phyloP scores from a whole-genome alignment of 148 eudicot species.

The Fagopyrum homotropicum region DNA sequence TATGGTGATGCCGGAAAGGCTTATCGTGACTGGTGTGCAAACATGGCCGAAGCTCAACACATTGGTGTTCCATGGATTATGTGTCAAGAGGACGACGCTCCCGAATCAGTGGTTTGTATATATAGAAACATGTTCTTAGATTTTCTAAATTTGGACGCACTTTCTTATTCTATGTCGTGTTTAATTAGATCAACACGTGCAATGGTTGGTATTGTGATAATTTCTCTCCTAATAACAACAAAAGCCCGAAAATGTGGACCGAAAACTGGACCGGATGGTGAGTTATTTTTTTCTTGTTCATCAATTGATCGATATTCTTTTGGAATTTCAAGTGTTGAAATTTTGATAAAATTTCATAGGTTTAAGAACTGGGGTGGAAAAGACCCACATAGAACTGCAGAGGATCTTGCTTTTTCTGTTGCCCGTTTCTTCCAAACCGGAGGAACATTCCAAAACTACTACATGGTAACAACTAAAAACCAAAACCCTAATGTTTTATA shows the following conservation, averaged over 20 bases:
- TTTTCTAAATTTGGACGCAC: background rate
- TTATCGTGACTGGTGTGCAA: conserved; percentile 8
- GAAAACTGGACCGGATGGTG: conserved; percentile 69
- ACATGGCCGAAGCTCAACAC: conserved; percentile 10
- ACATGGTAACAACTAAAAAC: background rate
- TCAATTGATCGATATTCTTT: no score
- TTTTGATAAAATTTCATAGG: conserved; percentile 9
- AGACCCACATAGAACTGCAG: conserved; percentile 31
- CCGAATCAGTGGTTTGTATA: conserved; percentile 31
- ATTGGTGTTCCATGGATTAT: conserved; percentile 42
- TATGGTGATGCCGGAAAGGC: conserved; percentile 9
- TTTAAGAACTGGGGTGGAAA: conserved; percentile 32
- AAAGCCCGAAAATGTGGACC: conserved; percentile 57
- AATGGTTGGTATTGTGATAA: conserved; percentile 49
- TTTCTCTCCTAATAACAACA: conserved; percentile 27
- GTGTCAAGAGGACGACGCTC: conserved; percentile 49
- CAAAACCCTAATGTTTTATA: no score
- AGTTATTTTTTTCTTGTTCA: conserved; percentile 9
- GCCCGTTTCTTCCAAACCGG: conserved; percentile 36
- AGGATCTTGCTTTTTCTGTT: conserved; percentile 31
- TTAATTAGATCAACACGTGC: conserved; percentile 40
- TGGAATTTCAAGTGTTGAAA: no score
- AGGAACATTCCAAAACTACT: conserved; percentile 4
- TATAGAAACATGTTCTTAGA: background rate
- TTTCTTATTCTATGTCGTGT: background rate